A percentile compares a stretch with the other conserved stretches of the same genome.
These are phyloP conservation scores for Hypoxylon rickii DNA, from an alignment of 495 filamentous ascomycete genomes.

Conservation along the genomic window DNA sequence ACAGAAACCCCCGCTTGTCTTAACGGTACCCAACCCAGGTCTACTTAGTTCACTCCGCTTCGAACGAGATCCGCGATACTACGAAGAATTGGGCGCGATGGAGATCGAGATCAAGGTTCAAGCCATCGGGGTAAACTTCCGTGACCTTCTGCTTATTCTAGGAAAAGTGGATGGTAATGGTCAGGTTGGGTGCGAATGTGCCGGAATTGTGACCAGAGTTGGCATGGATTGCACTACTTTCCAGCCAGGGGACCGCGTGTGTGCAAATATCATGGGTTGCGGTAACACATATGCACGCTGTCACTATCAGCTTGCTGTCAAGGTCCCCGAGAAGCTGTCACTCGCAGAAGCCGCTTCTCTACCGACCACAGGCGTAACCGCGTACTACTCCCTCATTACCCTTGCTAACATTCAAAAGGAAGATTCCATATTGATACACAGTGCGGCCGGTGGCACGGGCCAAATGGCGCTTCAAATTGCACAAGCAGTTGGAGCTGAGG, in stretches of 20 bases:
- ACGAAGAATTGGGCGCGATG: slow-evolving; percentile 30
- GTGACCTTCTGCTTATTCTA: slow-evolving; percentile 49
- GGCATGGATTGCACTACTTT: slow-evolving; percentile 6
- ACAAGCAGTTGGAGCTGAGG: slow-evolving; percentile 49
- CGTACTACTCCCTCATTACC: slow-evolving; percentile 44
- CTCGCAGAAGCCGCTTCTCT: not conserved
- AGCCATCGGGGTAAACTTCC: slow-evolving; percentile 36
- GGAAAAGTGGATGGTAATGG: slow-evolving; percentile 41
- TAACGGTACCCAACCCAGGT: no score
- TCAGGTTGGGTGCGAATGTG: slow-evolving; percentile 47
- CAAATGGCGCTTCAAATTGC: slow-evolving; percentile 54
- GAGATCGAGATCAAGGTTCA: slow-evolving; percentile 39
- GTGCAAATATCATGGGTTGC: slow-evolving; percentile 34
- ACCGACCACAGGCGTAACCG: slow-evolving; percentile 39
- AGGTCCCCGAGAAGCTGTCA: slow-evolving; percentile 44
- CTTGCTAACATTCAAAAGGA: slow-evolving; percentile 32
- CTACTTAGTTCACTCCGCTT: no score
- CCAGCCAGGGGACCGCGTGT: slow-evolving; percentile 28
- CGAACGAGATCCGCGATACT: no score
- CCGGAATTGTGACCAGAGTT: slow-evolving; percentile 41
- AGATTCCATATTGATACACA: slow-evolving; percentile 55
- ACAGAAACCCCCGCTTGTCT: no score
- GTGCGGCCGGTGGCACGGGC: slow-evolving; percentile 49
- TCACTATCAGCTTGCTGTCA: not conserved
- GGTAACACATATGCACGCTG: slow-evolving; percentile 26